Percentiles rank a stretch among this genome's conserved stretches.
Evolutionary conservation across 129 eudicot species (phyloP).

Genomic region (Pseudognaphalium luteoalbum): DNA sequence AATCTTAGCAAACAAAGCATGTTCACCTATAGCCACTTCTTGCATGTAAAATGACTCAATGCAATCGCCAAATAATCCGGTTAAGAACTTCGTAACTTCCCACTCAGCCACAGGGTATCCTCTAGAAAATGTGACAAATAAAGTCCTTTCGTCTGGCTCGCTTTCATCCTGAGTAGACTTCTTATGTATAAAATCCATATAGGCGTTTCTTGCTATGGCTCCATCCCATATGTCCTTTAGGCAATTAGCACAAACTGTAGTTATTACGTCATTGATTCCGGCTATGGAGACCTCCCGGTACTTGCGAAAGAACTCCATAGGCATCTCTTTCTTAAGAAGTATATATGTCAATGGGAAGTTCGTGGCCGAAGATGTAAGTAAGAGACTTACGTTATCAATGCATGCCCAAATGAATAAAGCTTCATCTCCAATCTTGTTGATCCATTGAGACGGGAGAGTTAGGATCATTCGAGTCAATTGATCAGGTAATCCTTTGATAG

Average conservation of each 20-base stretch:
- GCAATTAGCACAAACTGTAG: constrained; percentile 40
- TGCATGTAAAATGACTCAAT: constrained; percentile 65
- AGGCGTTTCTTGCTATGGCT: constrained; percentile 35
- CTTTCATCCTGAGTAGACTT: constrained; percentile 16
- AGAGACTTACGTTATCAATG: constrained; percentile 20
- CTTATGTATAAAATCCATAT: constrained; percentile 14
- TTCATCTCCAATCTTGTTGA: constrained; percentile 54
- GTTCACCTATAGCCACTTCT: constrained; percentile 38
- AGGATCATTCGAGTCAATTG: constrained; percentile 32
- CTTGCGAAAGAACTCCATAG: constrained; percentile 37
- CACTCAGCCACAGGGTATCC: constrained; percentile 64
- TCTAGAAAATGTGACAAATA: constrained; percentile 72
- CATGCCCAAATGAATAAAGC: constrained; percentile 45
- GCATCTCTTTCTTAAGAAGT: constrained; percentile 38
- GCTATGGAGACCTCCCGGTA: neutral
- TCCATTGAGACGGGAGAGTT: constrained; percentile 25
- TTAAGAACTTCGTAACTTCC: constrained; percentile 52
- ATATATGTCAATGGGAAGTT: constrained; percentile 45
- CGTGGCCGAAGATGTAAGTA: neutral
- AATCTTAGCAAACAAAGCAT: constrained; percentile 59
- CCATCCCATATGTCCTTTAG: constrained; percentile 47
- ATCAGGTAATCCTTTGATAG: constrained; percentile 18
- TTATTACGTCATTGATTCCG: constrained; percentile 32
- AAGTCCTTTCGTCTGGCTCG: constrained; percentile 45
- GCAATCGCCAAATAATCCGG: constrained; percentile 46